Conservation (phyloP, 352 stramenopile genomes). For the Plasmopara viticola region DNA sequence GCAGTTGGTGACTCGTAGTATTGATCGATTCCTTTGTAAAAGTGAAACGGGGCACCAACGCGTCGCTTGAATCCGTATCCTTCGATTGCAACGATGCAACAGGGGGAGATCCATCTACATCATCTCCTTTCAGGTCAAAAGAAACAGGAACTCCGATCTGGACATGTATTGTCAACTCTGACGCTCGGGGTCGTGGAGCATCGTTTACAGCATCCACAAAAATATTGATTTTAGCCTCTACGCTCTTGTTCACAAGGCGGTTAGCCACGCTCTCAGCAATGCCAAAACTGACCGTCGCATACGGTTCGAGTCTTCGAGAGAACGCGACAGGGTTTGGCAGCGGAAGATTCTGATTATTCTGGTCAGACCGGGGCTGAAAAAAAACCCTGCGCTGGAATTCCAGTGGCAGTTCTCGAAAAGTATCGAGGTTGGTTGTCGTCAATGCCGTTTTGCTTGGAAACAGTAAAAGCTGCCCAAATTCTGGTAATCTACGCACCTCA, state of each 20-base stretch:
- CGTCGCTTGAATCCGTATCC: conserved; percentile 3
- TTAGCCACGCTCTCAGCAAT: conserved; percentile 28
- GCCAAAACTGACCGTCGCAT: conserved; percentile 29
- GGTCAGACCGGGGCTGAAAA: conserved; percentile 34
- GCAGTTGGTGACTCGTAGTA: conserved; percentile 12
- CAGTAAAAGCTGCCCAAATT: conserved; percentile 45
- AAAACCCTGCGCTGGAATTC: conserved; percentile 45
- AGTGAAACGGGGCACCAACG: conserved; percentile 14
- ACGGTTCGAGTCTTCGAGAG: conserved; percentile 28
- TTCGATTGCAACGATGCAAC: not conserved
- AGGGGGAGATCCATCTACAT: conserved; percentile 25
- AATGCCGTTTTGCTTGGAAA: conserved; percentile 43
- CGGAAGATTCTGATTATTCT: conserved; percentile 47
- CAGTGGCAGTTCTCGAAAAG: conserved; percentile 39
- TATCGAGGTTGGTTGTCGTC: conserved; percentile 25
- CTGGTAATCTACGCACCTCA: conserved; percentile 38
- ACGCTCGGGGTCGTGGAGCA: conserved; percentile 20
- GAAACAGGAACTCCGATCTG: conserved; percentile 11
- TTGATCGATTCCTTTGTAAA: conserved; percentile 10
- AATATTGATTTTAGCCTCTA: conserved; percentile 34
- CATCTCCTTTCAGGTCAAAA: conserved; percentile 35
- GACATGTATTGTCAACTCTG: conserved; percentile 24
- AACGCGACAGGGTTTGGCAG: conserved; percentile 31
- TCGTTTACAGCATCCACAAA: conserved; percentile 51
- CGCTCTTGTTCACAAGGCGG: conserved; percentile 26